Base-by-base conservation (phyloP, 495 filamentous ascomycete species). In the Xylaria acuta region DNA sequence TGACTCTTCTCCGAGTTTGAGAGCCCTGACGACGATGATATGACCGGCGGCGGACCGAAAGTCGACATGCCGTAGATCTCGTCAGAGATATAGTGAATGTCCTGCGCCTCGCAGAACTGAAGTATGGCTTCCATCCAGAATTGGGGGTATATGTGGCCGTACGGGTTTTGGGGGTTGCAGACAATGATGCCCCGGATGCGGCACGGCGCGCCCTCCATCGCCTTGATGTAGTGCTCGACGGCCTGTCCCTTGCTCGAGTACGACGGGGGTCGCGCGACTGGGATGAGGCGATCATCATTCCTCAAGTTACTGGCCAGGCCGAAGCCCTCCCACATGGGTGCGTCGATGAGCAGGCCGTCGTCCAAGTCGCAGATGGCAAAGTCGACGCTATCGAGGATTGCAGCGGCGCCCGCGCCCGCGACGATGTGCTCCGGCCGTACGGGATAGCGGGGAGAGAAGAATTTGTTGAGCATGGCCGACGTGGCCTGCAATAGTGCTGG, bases 1-100 rank as follows among this genome's bases (percentile, higher is more conserved):
- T 63, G 34, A 16, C 59, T 63, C 59, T 63, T 41, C 59, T 63
- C 59, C 22, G 59, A 38, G n/a, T 25, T 1, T 41, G 36, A 34
- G 8, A 41, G 4, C 12, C n/a, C 22, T 3, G 59, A 6, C 8
- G 59, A 41, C 1, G 58, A 38, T 5, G 58, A 38, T 34, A 62
- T 25, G 0, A n/a, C 11, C n/a, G 47, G 47, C n/a, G 51, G 14
- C n/a, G 59, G 59, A 14, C 59, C 59, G n/a, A 63, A 63, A 38
- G 59, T 63, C 36, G 59, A 63, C 59, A 63, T 38, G 36, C 34
- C 59, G n/a, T 63, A 63, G n/a, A 63, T 63, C 59, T 63, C 59
- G 22, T 63, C 59, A 36, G 59, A 63, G n/a, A 63, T 63, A n/a
- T 63, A 63, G 12, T 41, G 32, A 9, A 63, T 41, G 36, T 63